Conservation (phyloP, 192 early-diverging fungal species). For the Rhizophagus prolifer region DNA sequence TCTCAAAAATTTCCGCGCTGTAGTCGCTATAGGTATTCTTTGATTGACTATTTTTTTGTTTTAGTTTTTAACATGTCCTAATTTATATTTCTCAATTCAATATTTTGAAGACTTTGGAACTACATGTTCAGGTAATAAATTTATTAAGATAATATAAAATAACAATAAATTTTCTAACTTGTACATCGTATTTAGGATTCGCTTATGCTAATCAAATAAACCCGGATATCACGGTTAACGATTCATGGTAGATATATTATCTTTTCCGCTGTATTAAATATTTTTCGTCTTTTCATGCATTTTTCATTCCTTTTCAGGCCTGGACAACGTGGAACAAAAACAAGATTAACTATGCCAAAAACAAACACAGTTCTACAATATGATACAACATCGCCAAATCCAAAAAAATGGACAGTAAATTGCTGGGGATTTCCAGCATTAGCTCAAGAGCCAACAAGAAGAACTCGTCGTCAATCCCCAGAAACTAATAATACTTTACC, state of each 20-base stretch:
- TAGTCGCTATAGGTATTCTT: background rate
- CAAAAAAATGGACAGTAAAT: background rate
- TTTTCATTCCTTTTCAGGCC: background rate
- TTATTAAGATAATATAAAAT: background rate
- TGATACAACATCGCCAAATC: background rate
- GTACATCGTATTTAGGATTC: background rate
- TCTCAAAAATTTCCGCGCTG: background rate
- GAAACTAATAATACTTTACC: background rate
- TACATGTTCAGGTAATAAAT: background rate
- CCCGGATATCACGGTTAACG: background rate
- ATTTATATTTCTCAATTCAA: background rate
- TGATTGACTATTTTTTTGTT: background rate
- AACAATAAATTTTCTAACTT: background rate
- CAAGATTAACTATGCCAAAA: background rate
- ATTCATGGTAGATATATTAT: background rate
- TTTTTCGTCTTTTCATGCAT: background rate
- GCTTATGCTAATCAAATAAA: background rate
- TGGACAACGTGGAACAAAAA: background rate
- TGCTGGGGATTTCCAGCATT: slow-evolving; percentile 5
- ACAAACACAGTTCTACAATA: slow-evolving; percentile 22
- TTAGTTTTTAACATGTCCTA: background rate
- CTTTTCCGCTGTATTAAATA: background rate
- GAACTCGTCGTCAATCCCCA: background rate
- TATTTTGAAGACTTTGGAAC: background rate
- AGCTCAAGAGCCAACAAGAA: background rate